phyloP scores from a whole-genome alignment of 2,329 filamentous ascomycete species.

The Trichophyton verrucosum region DNA sequence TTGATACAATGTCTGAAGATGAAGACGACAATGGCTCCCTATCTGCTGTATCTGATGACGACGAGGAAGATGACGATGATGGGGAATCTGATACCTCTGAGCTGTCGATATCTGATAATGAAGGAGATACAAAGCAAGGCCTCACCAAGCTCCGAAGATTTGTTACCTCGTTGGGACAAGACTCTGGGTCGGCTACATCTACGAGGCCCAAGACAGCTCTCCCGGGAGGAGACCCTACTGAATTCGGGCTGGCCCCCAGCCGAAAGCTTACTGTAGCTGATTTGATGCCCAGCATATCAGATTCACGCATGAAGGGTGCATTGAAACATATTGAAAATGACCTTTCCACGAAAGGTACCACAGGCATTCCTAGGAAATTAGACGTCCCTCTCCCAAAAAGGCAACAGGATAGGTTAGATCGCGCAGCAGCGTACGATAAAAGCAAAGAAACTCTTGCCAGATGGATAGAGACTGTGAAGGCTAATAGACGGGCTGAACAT shows the following conservation, averaged over 20 bases:
- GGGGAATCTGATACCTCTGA: slow-evolving; percentile 41
- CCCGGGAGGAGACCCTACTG: slow-evolving; percentile 51
- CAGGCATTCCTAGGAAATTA: slow-evolving; percentile 53
- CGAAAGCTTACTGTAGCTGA: slow-evolving; percentile 64
- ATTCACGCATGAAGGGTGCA: slow-evolving; percentile 64
- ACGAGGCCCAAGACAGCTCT: slow-evolving; percentile 31
- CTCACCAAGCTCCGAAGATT: slow-evolving; percentile 55
- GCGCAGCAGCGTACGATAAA: slow-evolving; percentile 72
- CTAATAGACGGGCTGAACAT: slow-evolving; percentile 83
- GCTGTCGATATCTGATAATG: slow-evolving; percentile 36
- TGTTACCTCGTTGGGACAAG: slow-evolving; percentile 51
- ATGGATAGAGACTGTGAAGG: slow-evolving; percentile 92
- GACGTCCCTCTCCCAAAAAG: slow-evolving; percentile 71
- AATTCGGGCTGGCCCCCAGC: slow-evolving; percentile 46
- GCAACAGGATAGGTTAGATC: slow-evolving; percentile 74
- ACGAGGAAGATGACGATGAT: slow-evolving; percentile 34
- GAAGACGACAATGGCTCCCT: slow-evolving; percentile 28
- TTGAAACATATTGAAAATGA: slow-evolving; percentile 54
- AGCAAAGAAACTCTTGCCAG: slow-evolving; percentile 80
- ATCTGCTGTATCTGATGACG: slow-evolving; percentile 38
- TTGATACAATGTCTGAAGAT: slow-evolving; percentile 21
- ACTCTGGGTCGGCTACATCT: slow-evolving; percentile 24
- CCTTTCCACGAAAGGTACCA: slow-evolving; percentile 37
- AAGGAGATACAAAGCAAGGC: slow-evolving; percentile 38
- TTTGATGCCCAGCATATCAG: slow-evolving; percentile 58